Evolutionary conservation across 495 filamentous ascomycete species (phyloP).

Genomic region (Podospora anserina): DNA sequence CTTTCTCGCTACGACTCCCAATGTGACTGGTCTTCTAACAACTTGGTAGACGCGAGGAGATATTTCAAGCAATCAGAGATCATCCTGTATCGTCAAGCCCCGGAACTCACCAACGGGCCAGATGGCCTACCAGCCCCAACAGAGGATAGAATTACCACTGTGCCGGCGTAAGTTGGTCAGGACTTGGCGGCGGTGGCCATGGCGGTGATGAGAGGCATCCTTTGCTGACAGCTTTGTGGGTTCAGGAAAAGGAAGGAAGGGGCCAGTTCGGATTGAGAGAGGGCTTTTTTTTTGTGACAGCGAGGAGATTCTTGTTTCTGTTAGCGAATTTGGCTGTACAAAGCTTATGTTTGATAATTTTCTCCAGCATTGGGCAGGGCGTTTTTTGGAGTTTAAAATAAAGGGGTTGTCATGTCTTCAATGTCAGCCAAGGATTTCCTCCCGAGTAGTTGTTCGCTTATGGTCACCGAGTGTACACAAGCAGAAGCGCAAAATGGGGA

Average conservation of each 20-base stretch:
- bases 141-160: conserved; percentile 28
- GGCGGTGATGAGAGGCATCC: not conserved
- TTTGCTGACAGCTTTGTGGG: not conserved
- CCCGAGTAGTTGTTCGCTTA: too few relatives aligned
- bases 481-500: not conserved
- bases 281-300: not conserved
- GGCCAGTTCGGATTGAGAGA: not conserved
- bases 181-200: not conserved
- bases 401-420: not conserved
- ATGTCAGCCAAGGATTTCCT: not conserved
- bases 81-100: conserved; percentile 91
- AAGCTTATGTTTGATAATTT: conserved; percentile 11
- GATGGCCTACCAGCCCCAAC: conserved; percentile 28
- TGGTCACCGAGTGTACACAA: too few relatives aligned
- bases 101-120: conserved; percentile 53
- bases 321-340: conserved; percentile 22
- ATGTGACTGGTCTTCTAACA: conserved; percentile 1
- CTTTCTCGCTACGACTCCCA: not conserved
- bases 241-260: not conserved
- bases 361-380: conserved; percentile 27
- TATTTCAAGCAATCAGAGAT: conserved; percentile 99
- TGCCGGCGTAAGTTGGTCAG: conserved; percentile 22
- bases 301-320: not conserved
- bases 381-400: conserved; percentile 16
- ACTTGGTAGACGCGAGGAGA: conserved; percentile 74